Percentiles rank a stretch among this genome's conserved stretches.
Evolutionary conservation across 768 basidiomycete genomes (phyloP).

Genomic region (Sistotremastrum suecicum): DNA sequence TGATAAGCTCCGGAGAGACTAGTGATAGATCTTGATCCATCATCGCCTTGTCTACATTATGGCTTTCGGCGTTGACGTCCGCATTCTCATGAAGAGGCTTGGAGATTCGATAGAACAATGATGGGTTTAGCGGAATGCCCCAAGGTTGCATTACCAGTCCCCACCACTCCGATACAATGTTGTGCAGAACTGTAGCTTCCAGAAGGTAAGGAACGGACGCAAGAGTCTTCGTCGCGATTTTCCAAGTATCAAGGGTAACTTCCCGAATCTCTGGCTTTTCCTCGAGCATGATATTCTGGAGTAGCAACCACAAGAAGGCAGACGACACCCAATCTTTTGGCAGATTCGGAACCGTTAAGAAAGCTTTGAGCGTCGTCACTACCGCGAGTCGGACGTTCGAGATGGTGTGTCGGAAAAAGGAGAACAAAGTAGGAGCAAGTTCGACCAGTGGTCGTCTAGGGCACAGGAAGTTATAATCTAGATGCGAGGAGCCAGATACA

Average conservation of each 20-base stretch:
- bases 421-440: constrained; percentile 78
- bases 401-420: constrained; percentile 97
- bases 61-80: constrained; percentile 41
- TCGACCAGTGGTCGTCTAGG: constrained; percentile 64
- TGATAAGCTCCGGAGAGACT: constrained; percentile 56
- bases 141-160: constrained; percentile 80
- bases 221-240: constrained; percentile 46
- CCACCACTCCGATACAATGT: constrained; percentile 72
- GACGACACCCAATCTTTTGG: constrained; percentile 69
- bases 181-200: constrained; percentile 38
- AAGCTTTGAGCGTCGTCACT: constrained; percentile 74
- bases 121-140: constrained; percentile 58
- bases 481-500: neutral
- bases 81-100: constrained; percentile 29
- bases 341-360: constrained; percentile 65
- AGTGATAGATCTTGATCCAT: constrained; percentile 79
- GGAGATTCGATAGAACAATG: constrained; percentile 52
- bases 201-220: constrained; percentile 32
- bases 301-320: constrained; percentile 69
- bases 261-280: constrained; percentile 76
- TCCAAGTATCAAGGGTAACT: constrained; percentile 62
- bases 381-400: constrained; percentile 85
- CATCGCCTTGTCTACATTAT: constrained; percentile 97
- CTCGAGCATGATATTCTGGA: constrained; percentile 89
- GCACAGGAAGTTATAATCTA: constrained; percentile 2